phyloP scores from a whole-genome alignment of 164 flowering plant species.

The Houttuynia cordata region DNA sequence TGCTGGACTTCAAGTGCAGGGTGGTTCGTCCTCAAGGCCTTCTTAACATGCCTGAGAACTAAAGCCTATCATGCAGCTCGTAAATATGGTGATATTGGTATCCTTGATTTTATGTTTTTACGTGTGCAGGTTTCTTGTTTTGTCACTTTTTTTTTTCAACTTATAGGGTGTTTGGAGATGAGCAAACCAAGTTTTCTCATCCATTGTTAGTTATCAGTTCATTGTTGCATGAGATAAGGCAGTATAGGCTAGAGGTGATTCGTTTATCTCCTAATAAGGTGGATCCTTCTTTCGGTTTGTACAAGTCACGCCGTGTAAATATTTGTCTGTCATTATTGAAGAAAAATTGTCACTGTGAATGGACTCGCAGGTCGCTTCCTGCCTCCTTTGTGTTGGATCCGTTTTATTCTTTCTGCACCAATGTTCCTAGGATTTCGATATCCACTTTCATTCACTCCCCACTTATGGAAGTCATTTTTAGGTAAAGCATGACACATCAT shows the following conservation, averaged over 20 bases:
- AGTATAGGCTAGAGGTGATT: constrained; percentile 1
- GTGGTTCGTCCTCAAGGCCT: constrained; percentile 11
- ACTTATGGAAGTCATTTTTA: too few relatives aligned
- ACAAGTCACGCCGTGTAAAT: background rate
- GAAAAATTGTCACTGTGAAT: background rate
- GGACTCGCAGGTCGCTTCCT: background rate
- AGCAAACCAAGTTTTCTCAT: background rate
- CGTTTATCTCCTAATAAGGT: background rate
- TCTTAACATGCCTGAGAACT: constrained; percentile 11
- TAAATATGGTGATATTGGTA: background rate
- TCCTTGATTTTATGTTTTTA: background rate
- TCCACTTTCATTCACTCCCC: too few relatives aligned
- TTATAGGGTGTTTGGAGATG: constrained; percentile 1
- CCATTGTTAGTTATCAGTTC: background rate
- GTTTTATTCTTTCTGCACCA: too few relatives aligned
- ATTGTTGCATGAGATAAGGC: too few relatives aligned
- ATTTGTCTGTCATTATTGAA: background rate
- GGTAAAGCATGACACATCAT: too few relatives aligned
- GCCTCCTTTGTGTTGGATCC: too few relatives aligned
- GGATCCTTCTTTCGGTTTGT: background rate
- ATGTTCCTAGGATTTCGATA: too few relatives aligned
- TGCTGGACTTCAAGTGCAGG: constrained; percentile 6
- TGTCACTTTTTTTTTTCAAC: background rate
- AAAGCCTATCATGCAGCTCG: constrained; percentile 10
- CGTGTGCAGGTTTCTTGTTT: background rate